Conservation (phyloP, 129 eudicot species). For the Smallanthus sonchifolius region DNA sequence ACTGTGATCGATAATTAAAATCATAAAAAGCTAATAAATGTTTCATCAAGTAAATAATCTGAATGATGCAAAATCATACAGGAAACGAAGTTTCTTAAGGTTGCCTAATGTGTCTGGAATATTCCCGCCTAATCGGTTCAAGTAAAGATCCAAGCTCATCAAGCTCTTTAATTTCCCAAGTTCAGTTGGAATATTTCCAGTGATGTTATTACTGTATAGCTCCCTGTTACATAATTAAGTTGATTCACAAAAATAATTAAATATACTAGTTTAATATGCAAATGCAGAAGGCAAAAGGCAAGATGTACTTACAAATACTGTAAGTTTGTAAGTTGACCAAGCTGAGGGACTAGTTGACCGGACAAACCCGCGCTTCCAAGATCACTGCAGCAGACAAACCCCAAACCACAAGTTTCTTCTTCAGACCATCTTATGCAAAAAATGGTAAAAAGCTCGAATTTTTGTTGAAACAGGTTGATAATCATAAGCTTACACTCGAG, state of each 20-base stretch:
- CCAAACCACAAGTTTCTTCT: conserved; percentile 4
- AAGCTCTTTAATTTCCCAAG: conserved; percentile 40
- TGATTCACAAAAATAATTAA: background rate
- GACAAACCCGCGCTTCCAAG: conserved; percentile 82
- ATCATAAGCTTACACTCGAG: conserved; percentile 52
- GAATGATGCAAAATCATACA: conserved; percentile 40
- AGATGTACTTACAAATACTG: conserved; percentile 63
- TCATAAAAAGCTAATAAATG: background rate
- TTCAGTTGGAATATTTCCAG: conserved; percentile 67
- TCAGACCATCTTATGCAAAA: background rate
- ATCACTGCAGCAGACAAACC: conserved; percentile 44
- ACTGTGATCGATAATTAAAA: background rate
- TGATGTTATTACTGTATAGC: conserved; percentile 64
- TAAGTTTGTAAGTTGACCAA: conserved; percentile 63
- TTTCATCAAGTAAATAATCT: background rate
- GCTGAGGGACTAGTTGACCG: conserved; percentile 64
- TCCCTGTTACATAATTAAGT: conserved; percentile 45
- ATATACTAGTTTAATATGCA: background rate
- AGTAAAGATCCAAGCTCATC: conserved; percentile 76
- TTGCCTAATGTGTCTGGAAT: conserved; percentile 62
- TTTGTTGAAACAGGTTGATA: background rate
- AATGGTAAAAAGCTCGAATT: background rate
- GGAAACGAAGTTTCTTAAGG: conserved; percentile 53
- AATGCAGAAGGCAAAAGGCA: background rate
- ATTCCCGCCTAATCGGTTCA: conserved; percentile 45